Percentiles rank a stretch among this genome's conserved stretches.
These are phyloP conservation scores for Schoenoplectus triqueter DNA, from an alignment of 202 grass and related monocot genomes.

Conservation along the genomic window DNA sequence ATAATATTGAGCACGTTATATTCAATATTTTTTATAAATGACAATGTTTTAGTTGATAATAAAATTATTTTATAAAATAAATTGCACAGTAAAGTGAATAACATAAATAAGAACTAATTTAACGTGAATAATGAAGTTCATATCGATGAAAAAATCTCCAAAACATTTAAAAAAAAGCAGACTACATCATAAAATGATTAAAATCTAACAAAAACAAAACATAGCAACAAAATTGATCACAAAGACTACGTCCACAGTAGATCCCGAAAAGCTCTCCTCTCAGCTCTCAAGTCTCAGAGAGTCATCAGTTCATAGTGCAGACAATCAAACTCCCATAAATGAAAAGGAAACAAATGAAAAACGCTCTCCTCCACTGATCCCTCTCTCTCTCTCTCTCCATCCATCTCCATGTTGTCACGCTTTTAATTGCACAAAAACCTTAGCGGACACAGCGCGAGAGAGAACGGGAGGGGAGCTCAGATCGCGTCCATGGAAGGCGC, in stretches of 20 bases:
- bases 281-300: not conserved
- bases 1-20: no score
- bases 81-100: no score
- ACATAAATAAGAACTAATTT: no score
- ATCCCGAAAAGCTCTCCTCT: not conserved
- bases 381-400: not conserved
- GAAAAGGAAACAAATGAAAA: conserved; percentile 1
- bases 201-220: no score
- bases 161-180: no score
- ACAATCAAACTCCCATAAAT: not conserved
- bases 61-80: no score
- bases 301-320: no score
- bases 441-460: not conserved
- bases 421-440: conserved; percentile 18
- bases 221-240: not conserved
- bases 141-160: no score
- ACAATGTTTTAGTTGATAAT: no score
- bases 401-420: not conserved
- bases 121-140: no score
- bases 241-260: not conserved
- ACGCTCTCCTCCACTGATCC: conserved; percentile 26
- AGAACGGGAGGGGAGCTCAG: conserved; percentile 1
- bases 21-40: no score
- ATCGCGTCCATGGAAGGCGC: conserved; percentile 40
- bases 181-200: no score